phyloP scores from a whole-genome alignment of 2,329 filamentous ascomycete species.

The Penicillium sp. region DNA sequence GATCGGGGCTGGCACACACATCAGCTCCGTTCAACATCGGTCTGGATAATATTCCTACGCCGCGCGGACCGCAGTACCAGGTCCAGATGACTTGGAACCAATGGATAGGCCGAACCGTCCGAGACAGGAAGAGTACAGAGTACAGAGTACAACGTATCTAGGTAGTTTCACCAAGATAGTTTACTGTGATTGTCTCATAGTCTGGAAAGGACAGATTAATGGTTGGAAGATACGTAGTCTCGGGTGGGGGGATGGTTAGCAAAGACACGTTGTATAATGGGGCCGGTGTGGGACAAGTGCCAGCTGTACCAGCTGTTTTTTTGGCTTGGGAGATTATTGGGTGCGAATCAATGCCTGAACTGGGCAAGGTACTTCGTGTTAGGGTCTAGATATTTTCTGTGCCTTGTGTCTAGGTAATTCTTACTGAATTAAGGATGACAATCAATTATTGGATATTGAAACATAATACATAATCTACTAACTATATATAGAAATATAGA shows the following conservation, averaged over 20 bases:
- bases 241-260: conserved; percentile 13
- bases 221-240: conserved; percentile 3
- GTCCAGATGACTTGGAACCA: conserved; percentile 15
- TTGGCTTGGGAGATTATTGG: background rate
- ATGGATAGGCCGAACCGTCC: background rate
- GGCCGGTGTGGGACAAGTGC: conserved; percentile 15
- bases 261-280: conserved; percentile 22
- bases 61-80: conserved; percentile 17
- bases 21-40: background rate
- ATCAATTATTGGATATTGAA: background rate
- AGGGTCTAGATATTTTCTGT: background rate
- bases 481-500: conserved; percentile 3
- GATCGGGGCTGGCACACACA: conserved; percentile 5
- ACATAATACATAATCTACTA: background rate
- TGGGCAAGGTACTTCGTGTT: background rate
- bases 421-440: background rate
- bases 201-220: background rate
- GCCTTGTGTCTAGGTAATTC: background rate
- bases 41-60: conserved; percentile 4
- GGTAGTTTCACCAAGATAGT: background rate
- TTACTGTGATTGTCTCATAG: background rate
- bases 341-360: conserved; percentile 9
- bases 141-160: background rate
- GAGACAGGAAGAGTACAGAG: background rate
- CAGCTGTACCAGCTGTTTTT: conserved; percentile 2